Evolutionary conservation across 345 rosid genomes (phyloP).

Genomic region (Tarenaya hassleriana): DNA sequence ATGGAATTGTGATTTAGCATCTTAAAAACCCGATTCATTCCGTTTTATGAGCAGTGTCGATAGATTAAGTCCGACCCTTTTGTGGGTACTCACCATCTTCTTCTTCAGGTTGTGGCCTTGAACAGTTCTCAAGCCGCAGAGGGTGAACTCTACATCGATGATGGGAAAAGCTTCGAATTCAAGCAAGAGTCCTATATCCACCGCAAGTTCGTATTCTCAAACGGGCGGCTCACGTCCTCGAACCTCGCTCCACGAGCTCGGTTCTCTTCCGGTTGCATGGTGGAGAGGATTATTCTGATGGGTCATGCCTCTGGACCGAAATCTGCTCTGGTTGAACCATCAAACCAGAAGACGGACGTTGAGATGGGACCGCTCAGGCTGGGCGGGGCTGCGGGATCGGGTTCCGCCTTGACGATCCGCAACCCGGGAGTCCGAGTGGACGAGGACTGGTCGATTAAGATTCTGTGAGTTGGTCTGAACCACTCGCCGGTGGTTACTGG

Average conservation of each 20-base stretch:
- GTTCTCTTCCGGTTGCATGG: constrained; percentile 47
- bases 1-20: too few relatives aligned
- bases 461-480: constrained; percentile 53
- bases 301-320: constrained; percentile 47
- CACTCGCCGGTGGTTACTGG: too few relatives aligned
- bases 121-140: constrained; percentile 83
- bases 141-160: constrained; percentile 93
- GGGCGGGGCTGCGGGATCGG: constrained; percentile 27
- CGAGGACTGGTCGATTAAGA: constrained; percentile 75
- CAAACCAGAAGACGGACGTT: constrained; percentile 46
- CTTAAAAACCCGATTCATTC: background rate
- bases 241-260: constrained; percentile 38
- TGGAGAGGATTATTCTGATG: constrained; percentile 77
- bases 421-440: constrained; percentile 72
- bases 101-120: constrained; percentile 88
- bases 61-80: too few relatives aligned
- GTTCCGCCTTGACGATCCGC: constrained; percentile 53
- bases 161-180: constrained; percentile 85
- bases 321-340: constrained; percentile 62
- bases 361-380: constrained; percentile 63
- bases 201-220: constrained; percentile 64
- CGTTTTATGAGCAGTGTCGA: background rate
- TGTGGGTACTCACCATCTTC: background rate
- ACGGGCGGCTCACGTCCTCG: constrained; percentile 58
- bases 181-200: constrained; percentile 63